Base-by-base conservation (phyloP, 805 yeast genomes). In the Pichia heedii region DNA sequence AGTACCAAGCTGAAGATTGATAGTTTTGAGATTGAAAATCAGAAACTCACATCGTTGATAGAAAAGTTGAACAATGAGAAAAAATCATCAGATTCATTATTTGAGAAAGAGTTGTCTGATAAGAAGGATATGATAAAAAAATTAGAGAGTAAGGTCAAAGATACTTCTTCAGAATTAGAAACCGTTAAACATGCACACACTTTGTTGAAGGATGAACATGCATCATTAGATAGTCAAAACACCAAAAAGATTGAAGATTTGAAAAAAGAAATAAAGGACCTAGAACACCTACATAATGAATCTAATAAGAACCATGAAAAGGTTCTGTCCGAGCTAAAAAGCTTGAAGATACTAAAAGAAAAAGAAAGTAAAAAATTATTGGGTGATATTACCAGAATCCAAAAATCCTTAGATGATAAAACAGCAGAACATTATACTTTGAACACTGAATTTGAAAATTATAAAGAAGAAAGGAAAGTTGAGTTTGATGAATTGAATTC, bases 91-190 rank as follows among this genome's bases (percentile, higher is more conserved):
- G 13, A 22, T 33, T 5, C 2, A 18, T 4, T 22, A 5, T 15
- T 33, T 11, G 24, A 37, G 12, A 36, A 26, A 11, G 43, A 41
- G 29, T 18, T 8, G 11, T 4, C 21, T 4, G 19, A 48, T 39
- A 52, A 49, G 30, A 49, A 60, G 39, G 46, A 50, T 43, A 55
- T 45, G 27, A 50, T 62, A 6, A 22, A 47, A 4, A 29, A 44
- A 26, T 36, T 63, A 21, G 55, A 57, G 39, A 41, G 42, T 11
- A 41, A 39, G 34, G 22, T 58, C 3, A 39, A 44, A 12, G 18
- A 49, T 51, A 88, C 95, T 0, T 71, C 85, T 26, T 67, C 78
- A 39, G 69, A 81, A 11, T 67, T 87, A 45, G 90, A 85, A 57
- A 78, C 71, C 33, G 87, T 93, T 2, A 75, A 83, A 6, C 72